Percentiles rank a stretch among this genome's conserved stretches.
Conservation (phyloP, 352 stramenopile genomes). For the Pythium apleroticum region DNA sequence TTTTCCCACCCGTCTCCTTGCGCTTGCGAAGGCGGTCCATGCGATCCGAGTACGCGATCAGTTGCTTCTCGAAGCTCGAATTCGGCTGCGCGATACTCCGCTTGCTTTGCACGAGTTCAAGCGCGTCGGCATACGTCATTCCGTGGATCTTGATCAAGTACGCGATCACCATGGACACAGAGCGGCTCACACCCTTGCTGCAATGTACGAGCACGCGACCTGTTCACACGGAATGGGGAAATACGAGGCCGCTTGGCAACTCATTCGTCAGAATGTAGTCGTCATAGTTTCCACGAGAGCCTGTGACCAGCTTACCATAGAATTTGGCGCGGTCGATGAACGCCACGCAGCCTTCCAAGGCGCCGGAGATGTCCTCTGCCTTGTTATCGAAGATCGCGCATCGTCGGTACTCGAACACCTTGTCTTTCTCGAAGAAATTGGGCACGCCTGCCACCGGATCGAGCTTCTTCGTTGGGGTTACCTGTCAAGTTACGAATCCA, state of each 20-base stretch:
- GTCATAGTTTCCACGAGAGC: no score
- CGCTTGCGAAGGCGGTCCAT: slow-evolving; percentile 34
- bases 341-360: slow-evolving; percentile 79
- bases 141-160: slow-evolving; percentile 89
- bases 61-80: slow-evolving; percentile 61
- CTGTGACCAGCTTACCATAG: slow-evolving; percentile 61
- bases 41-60: slow-evolving; percentile 54
- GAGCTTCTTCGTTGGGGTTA: slow-evolving; percentile 72
- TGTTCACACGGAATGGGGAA: slow-evolving; percentile 19
- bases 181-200: slow-evolving; percentile 90
- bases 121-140: slow-evolving; percentile 68
- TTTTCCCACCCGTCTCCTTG: slow-evolving; percentile 2
- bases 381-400: slow-evolving; percentile 91
- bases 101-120: slow-evolving; percentile 53
- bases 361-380: slow-evolving; percentile 81
- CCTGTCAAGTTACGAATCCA: slow-evolving; percentile 29
- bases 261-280: not conserved
- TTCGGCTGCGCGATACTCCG: slow-evolving; percentile 72
- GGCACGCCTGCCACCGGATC: slow-evolving; percentile 85
- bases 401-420: slow-evolving; percentile 73
- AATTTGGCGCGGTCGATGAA: slow-evolving; percentile 92
- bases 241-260: slow-evolving; percentile 18
- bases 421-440: slow-evolving; percentile 92
- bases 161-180: slow-evolving; percentile 84
- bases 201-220: slow-evolving; percentile 90